Base-by-base conservation (phyloP, 2,329 filamentous ascomycete species). In the Thielaviopsis punctulata region DNA sequence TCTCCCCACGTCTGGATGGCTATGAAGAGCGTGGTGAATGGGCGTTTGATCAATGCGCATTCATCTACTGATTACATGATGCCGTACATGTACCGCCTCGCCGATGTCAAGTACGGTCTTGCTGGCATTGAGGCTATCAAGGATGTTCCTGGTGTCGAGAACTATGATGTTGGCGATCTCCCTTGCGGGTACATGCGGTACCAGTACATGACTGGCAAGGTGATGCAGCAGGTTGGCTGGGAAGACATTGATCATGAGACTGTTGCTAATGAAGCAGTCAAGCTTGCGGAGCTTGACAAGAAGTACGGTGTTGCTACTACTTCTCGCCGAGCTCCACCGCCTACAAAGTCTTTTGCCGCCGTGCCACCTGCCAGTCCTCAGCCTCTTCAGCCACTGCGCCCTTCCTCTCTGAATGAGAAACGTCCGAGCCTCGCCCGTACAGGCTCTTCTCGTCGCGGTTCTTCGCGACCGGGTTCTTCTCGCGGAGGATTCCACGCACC, bases 31-130 rank as follows among this genome's bases (percentile, higher is more conserved):
- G 84, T 90, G 2, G 86, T 94, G 3, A 75, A 79, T 41, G 88
- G 89, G 0, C 79, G 88, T 21, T 71, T 95, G n/a, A 75, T 95
- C 61, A 96, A 95, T 59, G 87, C 92, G 3, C 95, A 82, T 63
- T 93, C 86, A 1, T 80, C 83, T 49, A 85, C 86, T 46, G 90
- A 96, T 64, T 88, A 86, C 58, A 80, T 95, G 22, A 79, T 96
- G 2, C 88, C 80, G 1, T 94, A 95, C 63, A 70, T 95, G 39
- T 94, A 90, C 63, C 81, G 90, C 49, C 86, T 80, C 2, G 86
- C 84, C 51, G 87, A 82, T 58, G 76, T 90, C 48, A 82, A 92
- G 57, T 82, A 84, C 56, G 89, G 90, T 1, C 75, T 96, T 30
- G 88, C 89, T 0, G 90, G 90, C 0, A 68, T 96, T 18, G 84